A percentile compares a stretch with the other conserved stretches of the same genome.
These are phyloP conservation scores for Collybiopsis confluens DNA, from an alignment of 768 basidiomycete genomes.

Conservation along the genomic window DNA sequence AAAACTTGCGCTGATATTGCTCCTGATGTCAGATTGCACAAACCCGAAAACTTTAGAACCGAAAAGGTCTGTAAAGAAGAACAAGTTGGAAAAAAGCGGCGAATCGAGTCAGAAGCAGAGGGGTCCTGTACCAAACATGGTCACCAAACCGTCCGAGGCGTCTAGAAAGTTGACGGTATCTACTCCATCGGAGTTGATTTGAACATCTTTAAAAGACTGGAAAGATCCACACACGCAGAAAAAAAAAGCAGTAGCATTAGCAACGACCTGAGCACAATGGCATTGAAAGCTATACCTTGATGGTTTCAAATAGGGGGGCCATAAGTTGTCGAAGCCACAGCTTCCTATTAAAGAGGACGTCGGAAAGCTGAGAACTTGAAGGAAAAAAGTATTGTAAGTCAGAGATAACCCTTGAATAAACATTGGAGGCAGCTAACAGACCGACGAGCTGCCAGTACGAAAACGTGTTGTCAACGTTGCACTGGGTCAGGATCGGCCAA, in stretches of 20 bases:
- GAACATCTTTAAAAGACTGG: conserved; percentile 86
- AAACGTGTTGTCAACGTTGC: too few relatives aligned
- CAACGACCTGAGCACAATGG: too few relatives aligned
- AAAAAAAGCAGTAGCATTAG: too few relatives aligned
- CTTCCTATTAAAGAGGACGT: too few relatives aligned
- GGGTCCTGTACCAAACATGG: conserved; percentile 66
- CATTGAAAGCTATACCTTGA: conserved; percentile 5
- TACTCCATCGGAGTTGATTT: conserved; percentile 70
- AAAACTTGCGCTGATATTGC: conserved; percentile 55
- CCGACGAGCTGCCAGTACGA: too few relatives aligned
- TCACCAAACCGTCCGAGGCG: conserved; percentile 81
- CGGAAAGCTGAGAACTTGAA: too few relatives aligned
- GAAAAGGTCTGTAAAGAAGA: conserved; percentile 52
- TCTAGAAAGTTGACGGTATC: conserved; percentile 79
- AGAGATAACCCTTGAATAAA: too few relatives aligned
- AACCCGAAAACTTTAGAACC: conserved; percentile 70
- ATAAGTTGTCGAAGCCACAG: too few relatives aligned
- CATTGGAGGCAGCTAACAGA: too few relatives aligned
- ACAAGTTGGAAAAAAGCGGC: background rate
- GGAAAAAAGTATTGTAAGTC: too few relatives aligned
- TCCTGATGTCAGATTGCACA: conserved; percentile 65
- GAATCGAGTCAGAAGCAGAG: conserved; percentile 14
- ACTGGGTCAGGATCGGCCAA: too few relatives aligned
- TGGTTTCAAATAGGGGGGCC: conserved; percentile 12
- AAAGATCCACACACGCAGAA: background rate